phyloP scores from a whole-genome alignment of 371 early-diverging fungal genomes.

The Saksenaea oblongispora region DNA sequence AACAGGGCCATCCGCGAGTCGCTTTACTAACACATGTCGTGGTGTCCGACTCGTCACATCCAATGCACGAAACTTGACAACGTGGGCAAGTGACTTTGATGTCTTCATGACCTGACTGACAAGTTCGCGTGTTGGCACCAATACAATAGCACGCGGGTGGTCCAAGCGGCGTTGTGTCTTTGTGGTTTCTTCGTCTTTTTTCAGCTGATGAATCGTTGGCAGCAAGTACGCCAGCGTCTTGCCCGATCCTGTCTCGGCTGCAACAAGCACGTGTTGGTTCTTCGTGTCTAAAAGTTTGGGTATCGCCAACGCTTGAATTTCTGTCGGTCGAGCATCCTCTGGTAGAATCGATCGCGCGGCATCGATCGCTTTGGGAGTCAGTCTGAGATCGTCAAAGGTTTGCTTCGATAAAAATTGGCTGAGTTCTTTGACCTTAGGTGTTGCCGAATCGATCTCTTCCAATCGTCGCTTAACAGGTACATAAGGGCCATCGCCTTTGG shows the following conservation, averaged over 20 bases:
- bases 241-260: constrained; percentile 98
- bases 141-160: constrained; percentile 77
- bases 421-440: constrained; percentile 33
- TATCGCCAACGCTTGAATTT: constrained; percentile 90
- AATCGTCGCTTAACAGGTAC: constrained; percentile 51
- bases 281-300: constrained; percentile 67
- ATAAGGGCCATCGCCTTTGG: constrained; percentile 30
- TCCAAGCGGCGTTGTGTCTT: constrained; percentile 58
- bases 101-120: constrained; percentile 76
- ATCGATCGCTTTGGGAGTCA: constrained; percentile 47
- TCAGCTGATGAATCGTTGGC: constrained; percentile 80
- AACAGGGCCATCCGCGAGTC: constrained; percentile 56
- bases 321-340: constrained; percentile 71
- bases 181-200: constrained; percentile 57
- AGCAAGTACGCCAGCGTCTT: constrained; percentile 97
- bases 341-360: constrained; percentile 36
- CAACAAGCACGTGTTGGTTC: constrained; percentile 71
- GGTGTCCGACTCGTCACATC: constrained; percentile 53
- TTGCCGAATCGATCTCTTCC: constrained; percentile 20
- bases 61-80: constrained; percentile 69
- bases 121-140: constrained; percentile 91
- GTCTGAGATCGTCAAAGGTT: constrained; percentile 60
- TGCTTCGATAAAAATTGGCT: constrained; percentile 43
- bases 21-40: constrained; percentile 37
- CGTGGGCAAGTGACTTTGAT: constrained; percentile 69